These are phyloP conservation scores for Dendrobium officinale DNA, from an alignment of 106 monocot species.

Conservation along the genomic window DNA sequence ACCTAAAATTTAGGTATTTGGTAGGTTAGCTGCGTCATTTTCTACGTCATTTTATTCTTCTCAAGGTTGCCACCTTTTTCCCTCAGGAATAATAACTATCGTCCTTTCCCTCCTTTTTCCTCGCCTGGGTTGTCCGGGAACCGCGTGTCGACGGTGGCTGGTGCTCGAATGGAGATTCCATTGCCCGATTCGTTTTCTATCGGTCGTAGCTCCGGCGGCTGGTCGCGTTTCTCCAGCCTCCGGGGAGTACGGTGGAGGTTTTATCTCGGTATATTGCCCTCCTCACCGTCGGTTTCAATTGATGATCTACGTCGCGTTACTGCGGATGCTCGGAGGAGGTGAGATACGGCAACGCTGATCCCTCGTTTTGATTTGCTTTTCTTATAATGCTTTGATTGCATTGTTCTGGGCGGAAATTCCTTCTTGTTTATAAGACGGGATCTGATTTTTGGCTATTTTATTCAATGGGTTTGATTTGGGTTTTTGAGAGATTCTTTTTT, in stretches of 20 bases:
- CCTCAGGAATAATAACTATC: not conserved
- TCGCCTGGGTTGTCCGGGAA: not conserved
- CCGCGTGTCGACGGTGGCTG: not conserved
- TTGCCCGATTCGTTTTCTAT: conserved; percentile 6
- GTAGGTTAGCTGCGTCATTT: too few species aligned
- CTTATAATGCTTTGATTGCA: not conserved
- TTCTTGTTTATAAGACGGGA: not conserved
- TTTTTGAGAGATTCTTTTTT: not conserved
- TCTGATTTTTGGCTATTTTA: not conserved
- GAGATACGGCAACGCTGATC: not conserved
- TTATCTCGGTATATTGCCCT: conserved; percentile 64
- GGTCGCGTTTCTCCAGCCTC: conserved; percentile 43
- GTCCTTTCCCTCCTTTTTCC: not conserved
- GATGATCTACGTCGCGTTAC: conserved; percentile 71
- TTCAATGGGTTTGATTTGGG: not conserved
- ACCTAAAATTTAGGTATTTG: too few species aligned
- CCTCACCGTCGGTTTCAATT: conserved; percentile 38
- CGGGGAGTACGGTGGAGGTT: conserved; percentile 81
- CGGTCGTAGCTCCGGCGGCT: not conserved
- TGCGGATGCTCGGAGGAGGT: conserved; percentile 85
- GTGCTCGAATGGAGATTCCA: conserved; percentile 1
- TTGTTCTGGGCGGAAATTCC: not conserved
- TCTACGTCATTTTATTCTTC: too few species aligned
- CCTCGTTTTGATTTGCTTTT: not conserved
- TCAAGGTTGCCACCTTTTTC: too few species aligned